Base-by-base conservation (phyloP, 1,139 yeast genomes). In the Blastobotrys persicus region DNA sequence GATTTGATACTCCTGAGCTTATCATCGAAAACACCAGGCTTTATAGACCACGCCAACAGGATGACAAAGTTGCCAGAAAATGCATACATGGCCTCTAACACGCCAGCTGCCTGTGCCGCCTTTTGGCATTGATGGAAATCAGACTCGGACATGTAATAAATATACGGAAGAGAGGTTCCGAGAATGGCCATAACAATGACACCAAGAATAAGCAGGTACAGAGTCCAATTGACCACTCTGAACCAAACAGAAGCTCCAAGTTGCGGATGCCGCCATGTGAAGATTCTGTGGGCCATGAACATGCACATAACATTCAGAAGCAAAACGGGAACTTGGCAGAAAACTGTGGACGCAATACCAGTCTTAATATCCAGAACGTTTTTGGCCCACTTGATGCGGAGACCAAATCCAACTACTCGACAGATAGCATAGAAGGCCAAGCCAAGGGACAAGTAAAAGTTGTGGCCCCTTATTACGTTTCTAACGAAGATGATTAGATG, bases 191-290 rank as follows among this genome's bases (percentile, higher is more conserved):
- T 79, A 4, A 74, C 77, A 43, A 85, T 75, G 47, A 85, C 72
- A n/a, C 80, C 81, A 43, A 75, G 50, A 26, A 85, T 91, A 47
- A 82, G 55, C 2, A 66, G 63, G 63, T 86, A 86, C 35, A 79
- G 60, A 1, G 65, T 47, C 43, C 76, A 62, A 85, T 85, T 81
- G 39, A 72, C 51, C 16, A 58, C 56, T 80, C 85, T 80, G 62
- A 85, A 82, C 45, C 75, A 60, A 49, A 65, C 70, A 44, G 80
- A 67, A 20, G 82, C 75, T 48, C 92, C 94, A 23, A 85, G 79
- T 43, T 81, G 84, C 2, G 95, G 94, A 62, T 86, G 94, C 62
- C 87, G 74, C 88, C 92, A 84, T 4, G 92, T 83, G 68, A 85
- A 85, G 38, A 86, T 73, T 59, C 95, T 76, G 64, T 85, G 92